phyloP scores from a whole-genome alignment of 2,329 filamentous ascomycete species.

The Canariomyces notabilis region DNA sequence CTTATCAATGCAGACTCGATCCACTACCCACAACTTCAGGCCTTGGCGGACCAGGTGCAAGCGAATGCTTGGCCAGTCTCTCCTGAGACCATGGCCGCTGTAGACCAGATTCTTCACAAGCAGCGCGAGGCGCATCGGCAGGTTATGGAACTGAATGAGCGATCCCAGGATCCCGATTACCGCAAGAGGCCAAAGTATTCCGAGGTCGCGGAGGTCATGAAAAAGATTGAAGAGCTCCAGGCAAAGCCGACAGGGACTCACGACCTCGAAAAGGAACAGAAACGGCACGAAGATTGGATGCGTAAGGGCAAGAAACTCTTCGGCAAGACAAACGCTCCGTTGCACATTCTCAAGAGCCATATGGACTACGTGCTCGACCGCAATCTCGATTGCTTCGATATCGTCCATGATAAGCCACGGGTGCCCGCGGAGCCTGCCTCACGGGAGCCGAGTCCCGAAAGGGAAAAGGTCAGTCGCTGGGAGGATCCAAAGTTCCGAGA shows the following conservation, averaged over 20 bases:
- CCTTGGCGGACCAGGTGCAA: conserved; percentile 76
- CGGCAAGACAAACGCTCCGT: conserved; percentile 92
- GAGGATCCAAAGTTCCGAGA: conserved; percentile 63
- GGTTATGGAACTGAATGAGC: conserved; percentile 75
- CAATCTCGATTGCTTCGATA: conserved; percentile 87
- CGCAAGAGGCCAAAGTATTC: conserved; percentile 77
- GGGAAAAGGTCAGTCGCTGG: conserved; percentile 46
- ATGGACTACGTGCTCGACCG: conserved; percentile 90
- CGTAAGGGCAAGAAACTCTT: conserved; percentile 95
- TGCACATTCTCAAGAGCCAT: conserved; percentile 91
- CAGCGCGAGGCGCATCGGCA: conserved; percentile 90
- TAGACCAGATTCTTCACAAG: conserved; percentile 91
- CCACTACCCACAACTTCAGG: conserved; percentile 91
- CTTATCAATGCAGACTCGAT: conserved; percentile 87
- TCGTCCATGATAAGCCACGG: conserved; percentile 75
- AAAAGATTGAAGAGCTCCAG: conserved; percentile 80
- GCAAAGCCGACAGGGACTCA: conserved; percentile 87
- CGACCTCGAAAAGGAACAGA: conserved; percentile 90
- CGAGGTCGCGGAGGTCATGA: conserved; percentile 87
- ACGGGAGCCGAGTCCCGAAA: conserved; percentile 62
- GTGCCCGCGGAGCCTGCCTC: conserved; percentile 89
- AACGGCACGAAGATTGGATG: conserved; percentile 99
- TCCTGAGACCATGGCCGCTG: conserved; percentile 69
- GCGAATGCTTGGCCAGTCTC: conserved; percentile 71
- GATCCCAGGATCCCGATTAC: conserved; percentile 69